phyloP scores from a whole-genome alignment of 106 monocot species.

The Acorus gramineus region DNA sequence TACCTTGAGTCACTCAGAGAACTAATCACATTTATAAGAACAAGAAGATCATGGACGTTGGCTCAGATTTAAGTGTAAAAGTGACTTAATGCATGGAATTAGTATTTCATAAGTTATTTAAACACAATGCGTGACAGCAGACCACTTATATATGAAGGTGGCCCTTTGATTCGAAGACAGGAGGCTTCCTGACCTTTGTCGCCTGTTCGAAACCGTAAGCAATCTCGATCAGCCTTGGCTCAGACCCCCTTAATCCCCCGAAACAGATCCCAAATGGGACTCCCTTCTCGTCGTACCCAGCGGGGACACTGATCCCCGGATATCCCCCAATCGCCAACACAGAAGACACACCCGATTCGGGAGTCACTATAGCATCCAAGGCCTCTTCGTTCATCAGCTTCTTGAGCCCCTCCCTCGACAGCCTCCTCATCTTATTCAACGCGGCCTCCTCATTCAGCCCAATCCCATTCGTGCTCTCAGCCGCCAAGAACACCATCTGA shows the following conservation, averaged over 20 bases:
- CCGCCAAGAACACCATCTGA: conserved; percentile 27
- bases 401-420: conserved; percentile 42
- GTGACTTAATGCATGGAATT: too few species aligned
- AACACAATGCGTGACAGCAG: too few species aligned
- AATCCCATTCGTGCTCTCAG: conserved; percentile 36
- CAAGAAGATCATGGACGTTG: too few species aligned
- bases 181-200: conserved; percentile 32
- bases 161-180: background rate
- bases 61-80: too few species aligned
- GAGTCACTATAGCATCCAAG: conserved; percentile 57
- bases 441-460: conserved; percentile 19
- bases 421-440: conserved; percentile 20
- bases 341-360: background rate
- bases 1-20: too few species aligned
- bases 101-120: too few species aligned
- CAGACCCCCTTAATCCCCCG: conserved; percentile 57
- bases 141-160: too few species aligned
- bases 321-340: conserved; percentile 58
- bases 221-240: conserved; percentile 64
- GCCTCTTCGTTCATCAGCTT: conserved; percentile 39
- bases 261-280: conserved; percentile 56
- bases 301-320: conserved; percentile 64
- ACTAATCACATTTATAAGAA: too few species aligned
- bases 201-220: conserved; percentile 70
- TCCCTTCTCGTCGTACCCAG: conserved; percentile 37